Evolutionary conservation across 176 grass and related monocot species (phyloP).

Genomic region (Stipa capillata): DNA sequence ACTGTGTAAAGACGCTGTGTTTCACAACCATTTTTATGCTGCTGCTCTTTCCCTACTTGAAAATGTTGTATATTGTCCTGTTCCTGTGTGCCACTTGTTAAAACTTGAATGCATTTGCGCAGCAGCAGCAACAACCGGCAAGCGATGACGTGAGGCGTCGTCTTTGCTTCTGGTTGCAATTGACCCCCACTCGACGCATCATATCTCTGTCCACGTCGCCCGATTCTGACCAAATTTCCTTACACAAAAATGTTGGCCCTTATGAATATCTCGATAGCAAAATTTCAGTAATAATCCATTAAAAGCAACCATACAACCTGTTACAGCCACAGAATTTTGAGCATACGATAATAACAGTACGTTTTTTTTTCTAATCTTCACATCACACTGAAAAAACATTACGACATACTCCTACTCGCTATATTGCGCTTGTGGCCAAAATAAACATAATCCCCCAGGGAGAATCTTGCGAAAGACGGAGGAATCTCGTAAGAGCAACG

Average conservation of each 20-base stretch:
- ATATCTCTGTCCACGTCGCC: neutral
- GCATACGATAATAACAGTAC: too few species aligned
- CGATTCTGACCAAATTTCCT: neutral
- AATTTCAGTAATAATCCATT: too few species aligned
- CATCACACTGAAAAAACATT: too few species aligned
- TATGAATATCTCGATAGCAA: too few species aligned
- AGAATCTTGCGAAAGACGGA: slow-evolving; percentile 36
- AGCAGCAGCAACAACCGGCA: neutral
- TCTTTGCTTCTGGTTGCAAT: slow-evolving; percentile 3
- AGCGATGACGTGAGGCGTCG: neutral
- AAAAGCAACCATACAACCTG: neutral
- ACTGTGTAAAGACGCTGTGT: neutral
- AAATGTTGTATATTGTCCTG: neutral
- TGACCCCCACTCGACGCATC: slow-evolving; percentile 8
- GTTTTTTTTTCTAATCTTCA: too few species aligned
- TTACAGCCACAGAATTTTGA: neutral
- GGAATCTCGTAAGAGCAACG: slow-evolving; percentile 33
- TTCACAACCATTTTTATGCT: neutral
- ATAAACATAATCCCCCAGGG: neutral
- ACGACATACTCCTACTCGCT: too few species aligned
- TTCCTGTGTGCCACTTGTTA: neutral
- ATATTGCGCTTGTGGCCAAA: slow-evolving; percentile 1
- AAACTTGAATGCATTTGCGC: neutral
- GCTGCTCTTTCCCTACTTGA: neutral
- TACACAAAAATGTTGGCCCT: neutral